Evolutionary conservation across 768 basidiomycete species (phyloP).

Genomic region (Mycena filopes): DNA sequence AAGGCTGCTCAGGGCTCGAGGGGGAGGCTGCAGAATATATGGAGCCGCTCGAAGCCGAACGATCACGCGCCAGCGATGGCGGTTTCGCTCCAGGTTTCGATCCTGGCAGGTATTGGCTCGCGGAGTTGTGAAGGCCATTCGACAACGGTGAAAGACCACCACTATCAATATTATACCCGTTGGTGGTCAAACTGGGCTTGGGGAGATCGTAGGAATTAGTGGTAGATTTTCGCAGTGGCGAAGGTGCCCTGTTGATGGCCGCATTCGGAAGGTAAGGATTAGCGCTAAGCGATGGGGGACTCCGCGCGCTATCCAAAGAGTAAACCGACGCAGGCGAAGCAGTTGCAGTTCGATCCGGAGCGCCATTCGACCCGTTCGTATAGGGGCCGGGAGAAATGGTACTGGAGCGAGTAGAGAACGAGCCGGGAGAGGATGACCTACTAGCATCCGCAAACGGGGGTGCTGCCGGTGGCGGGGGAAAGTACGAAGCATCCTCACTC

Average conservation of each 20-base stretch:
- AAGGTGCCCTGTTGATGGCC: slow-evolving; percentile 44
- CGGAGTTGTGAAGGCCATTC: slow-evolving; percentile 40
- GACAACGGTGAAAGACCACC: slow-evolving; percentile 10
- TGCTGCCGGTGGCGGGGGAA: neutral
- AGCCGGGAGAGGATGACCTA: slow-evolving; percentile 17
- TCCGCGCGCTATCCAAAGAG: slow-evolving; percentile 38
- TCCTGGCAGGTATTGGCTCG: slow-evolving; percentile 32
- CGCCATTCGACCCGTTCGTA: slow-evolving; percentile 16
- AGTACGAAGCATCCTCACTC: slow-evolving; percentile 18
- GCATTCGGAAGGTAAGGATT: slow-evolving; percentile 49
- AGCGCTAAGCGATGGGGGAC: slow-evolving; percentile 24
- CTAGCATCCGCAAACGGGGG: neutral
- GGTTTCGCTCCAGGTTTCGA: slow-evolving; percentile 12
- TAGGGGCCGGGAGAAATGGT: slow-evolving; percentile 17
- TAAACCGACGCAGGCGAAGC: slow-evolving; percentile 35
- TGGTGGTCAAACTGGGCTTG: slow-evolving; percentile 20
- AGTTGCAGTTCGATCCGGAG: slow-evolving; percentile 11
- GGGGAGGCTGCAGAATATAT: slow-evolving; percentile 33
- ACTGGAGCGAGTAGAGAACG: slow-evolving; percentile 15
- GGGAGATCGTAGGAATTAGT: slow-evolving; percentile 27
- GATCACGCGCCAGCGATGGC: slow-evolving; percentile 22
- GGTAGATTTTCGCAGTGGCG: slow-evolving; percentile 39
- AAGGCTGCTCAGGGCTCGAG: slow-evolving; percentile 49
- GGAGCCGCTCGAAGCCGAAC: slow-evolving; percentile 29
- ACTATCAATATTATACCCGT: slow-evolving; percentile 18